phyloP scores from a whole-genome alignment of 805 yeast species.

The Lipomyces starkeyi region DNA sequence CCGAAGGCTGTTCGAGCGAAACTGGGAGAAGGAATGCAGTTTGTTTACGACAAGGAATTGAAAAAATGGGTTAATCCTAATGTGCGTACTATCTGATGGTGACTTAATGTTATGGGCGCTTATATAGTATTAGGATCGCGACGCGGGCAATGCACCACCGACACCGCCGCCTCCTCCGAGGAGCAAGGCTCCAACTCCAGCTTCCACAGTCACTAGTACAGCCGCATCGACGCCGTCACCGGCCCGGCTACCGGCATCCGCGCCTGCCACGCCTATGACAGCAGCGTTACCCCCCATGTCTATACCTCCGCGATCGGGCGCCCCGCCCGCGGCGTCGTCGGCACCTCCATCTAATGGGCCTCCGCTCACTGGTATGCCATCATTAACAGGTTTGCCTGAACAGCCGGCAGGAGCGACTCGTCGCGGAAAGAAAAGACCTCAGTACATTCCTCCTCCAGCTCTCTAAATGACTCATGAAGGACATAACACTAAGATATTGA shows the following conservation, averaged over 20 bases:
- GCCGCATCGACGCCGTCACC: not conserved
- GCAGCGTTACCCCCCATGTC: conserved; percentile 1
- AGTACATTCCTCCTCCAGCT: conserved; percentile 35
- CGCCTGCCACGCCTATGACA: conserved; percentile 3
- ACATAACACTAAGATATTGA: too few species aligned
- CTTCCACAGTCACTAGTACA: not conserved
- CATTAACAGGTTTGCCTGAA: conserved; percentile 27
- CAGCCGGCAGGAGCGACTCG: conserved; percentile 21
- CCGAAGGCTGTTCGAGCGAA: conserved; percentile 85
- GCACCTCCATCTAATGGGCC: conserved; percentile 20
- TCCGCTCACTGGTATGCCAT: conserved; percentile 18
- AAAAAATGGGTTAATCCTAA: conserved; percentile 85
- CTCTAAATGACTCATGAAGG: not conserved
- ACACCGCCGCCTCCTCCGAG: conserved; percentile 36
- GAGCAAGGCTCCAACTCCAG: conserved; percentile 14
- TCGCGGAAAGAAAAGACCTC: conserved; percentile 29
- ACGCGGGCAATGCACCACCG: conserved; percentile 26
- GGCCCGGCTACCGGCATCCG: conserved; percentile 8
- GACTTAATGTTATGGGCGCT: not conserved
- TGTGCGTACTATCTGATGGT: conserved; percentile 43
- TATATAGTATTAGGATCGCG: conserved; percentile 18
- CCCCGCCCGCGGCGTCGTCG: conserved; percentile 14
- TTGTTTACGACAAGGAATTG: conserved; percentile 80
- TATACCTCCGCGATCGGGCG: conserved; percentile 2
- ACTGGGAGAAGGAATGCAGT: conserved; percentile 75